Percentiles rank a stretch among this genome's conserved stretches.
phyloP scores from a whole-genome alignment of 108 stramenopile genomes.

The Pseudonitzschia delicatissima region DNA sequence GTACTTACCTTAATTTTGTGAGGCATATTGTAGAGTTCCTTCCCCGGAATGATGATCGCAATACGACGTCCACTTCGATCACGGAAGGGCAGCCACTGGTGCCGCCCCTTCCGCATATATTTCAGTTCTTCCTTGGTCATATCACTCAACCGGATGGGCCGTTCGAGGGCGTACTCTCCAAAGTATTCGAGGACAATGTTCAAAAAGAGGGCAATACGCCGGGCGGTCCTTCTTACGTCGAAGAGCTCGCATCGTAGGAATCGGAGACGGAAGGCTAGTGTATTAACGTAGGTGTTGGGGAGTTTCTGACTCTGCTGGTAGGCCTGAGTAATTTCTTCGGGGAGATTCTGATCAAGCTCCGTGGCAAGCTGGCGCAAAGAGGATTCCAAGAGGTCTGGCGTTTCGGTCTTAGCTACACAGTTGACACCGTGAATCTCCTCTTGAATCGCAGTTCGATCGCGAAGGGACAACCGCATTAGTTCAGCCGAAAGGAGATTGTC shows the following conservation, averaged over 20 bases:
- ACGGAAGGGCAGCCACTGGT: not conserved
- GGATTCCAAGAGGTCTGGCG: not conserved
- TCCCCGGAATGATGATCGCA: not conserved
- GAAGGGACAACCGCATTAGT: not conserved
- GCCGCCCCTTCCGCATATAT: not conserved
- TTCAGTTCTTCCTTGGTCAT: not conserved
- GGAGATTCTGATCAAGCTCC: not conserved
- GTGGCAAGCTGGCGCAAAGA: not conserved
- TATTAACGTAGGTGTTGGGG: constrained; percentile 17
- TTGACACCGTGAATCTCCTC: constrained; percentile 10
- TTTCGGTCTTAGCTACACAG: not conserved
- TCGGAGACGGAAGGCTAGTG: constrained; percentile 24
- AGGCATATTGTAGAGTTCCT: not conserved
- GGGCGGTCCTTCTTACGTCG: constrained; percentile 28
- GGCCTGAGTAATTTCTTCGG: not conserved
- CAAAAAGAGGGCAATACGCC: constrained; percentile 6
- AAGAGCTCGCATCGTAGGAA: constrained; percentile 38
- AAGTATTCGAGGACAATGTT: not conserved
- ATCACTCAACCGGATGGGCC: constrained; percentile 4
- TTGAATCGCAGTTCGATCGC: constrained; percentile 4
- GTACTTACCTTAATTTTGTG: not conserved
- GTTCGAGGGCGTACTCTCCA: not conserved
- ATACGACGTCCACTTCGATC: constrained; percentile 7
- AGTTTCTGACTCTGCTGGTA: not conserved
- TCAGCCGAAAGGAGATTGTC: not conserved